phyloP scores from a whole-genome alignment of 108 stramenopile species.

The Asterionellopsis glacialis region DNA sequence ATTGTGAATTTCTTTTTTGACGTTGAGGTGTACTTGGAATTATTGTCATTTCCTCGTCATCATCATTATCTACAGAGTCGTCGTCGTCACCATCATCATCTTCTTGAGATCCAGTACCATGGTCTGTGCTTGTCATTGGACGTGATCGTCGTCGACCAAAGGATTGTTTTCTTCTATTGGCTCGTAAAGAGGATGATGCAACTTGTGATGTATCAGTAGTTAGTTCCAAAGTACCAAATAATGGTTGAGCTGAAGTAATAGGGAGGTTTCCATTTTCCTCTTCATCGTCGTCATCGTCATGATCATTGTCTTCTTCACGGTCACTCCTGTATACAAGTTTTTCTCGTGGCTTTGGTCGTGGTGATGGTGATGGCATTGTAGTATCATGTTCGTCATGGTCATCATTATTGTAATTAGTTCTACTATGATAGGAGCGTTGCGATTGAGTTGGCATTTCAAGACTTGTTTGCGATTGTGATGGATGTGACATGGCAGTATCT shows the following conservation, averaged over 20 bases:
- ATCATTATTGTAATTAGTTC: neutral
- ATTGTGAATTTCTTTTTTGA: neutral
- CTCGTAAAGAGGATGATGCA: neutral
- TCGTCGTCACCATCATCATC: neutral
- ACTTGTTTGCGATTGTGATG: neutral
- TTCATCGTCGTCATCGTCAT: slow-evolving; percentile 4
- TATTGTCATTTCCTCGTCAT: neutral
- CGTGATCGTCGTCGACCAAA: neutral
- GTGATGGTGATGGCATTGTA: neutral
- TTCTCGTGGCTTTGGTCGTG: neutral
- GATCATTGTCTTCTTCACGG: neutral
- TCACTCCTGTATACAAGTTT: too few species aligned
- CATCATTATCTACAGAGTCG: neutral
- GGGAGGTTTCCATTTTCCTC: neutral
- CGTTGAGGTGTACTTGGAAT: neutral
- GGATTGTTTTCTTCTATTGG: neutral
- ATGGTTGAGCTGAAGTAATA: neutral
- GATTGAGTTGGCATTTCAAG: neutral
- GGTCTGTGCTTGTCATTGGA: neutral
- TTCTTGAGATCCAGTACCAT: neutral
- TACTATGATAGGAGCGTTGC: neutral
- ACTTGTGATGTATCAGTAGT: neutral
- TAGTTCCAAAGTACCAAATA: neutral
- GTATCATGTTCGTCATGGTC: neutral
- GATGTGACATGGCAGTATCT: neutral